These are phyloP conservation scores for Pinus tabuliformis DNA, from an alignment of 75 land plant species.

Conservation along the genomic window DNA sequence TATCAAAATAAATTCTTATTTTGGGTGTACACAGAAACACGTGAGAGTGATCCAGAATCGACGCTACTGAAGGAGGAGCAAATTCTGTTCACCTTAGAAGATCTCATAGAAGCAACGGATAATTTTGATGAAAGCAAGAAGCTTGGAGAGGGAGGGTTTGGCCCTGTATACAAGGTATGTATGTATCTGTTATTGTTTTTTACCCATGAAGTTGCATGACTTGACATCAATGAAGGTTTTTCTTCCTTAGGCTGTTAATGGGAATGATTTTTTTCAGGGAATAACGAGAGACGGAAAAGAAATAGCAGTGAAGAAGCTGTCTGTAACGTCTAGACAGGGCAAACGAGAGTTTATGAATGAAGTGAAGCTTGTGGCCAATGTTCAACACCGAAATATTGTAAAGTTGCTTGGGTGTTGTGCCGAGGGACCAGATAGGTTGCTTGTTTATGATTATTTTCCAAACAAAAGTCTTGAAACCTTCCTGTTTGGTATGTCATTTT, in stretches of 20 bases:
- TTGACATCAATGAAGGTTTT: too few relatives aligned
- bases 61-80: background rate
- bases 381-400: background rate
- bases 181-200: too few relatives aligned
- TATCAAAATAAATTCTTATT: background rate
- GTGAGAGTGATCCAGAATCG: background rate
- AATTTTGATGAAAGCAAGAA: background rate
- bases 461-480: background rate
- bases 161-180: background rate
- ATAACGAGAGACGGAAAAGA: background rate
- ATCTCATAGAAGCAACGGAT: background rate
- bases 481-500: background rate
- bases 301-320: background rate
- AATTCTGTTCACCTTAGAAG: background rate
- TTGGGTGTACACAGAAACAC: too few relatives aligned
- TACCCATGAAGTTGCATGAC: too few relatives aligned
- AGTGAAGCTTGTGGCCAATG: background rate
- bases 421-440: background rate
- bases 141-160: constrained; percentile 6
- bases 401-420: background rate
- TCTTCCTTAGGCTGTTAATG: too few relatives aligned
- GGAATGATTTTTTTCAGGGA: background rate
- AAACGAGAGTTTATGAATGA: background rate
- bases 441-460: background rate
- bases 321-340: background rate